phyloP scores from a whole-genome alignment of 352 stramenopile species.

The Blastocystis hominis region DNA sequence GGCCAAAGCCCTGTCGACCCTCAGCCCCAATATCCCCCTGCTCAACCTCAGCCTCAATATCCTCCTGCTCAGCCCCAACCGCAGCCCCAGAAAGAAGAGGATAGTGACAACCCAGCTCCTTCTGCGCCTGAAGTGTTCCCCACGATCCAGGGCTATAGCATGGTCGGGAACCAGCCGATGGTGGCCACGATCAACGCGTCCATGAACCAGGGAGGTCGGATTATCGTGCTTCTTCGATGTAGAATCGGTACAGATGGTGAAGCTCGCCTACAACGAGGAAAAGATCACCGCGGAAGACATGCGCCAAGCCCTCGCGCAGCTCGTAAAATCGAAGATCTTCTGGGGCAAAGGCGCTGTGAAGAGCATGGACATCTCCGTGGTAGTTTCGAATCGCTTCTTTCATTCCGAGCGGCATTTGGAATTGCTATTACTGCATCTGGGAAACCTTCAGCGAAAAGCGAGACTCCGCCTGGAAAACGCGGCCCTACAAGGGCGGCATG shows the following conservation, averaged over 20 bases:
- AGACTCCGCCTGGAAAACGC: not conserved
- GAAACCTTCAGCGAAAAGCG: slow-evolving; percentile 54
- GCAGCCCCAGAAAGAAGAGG: too few species aligned
- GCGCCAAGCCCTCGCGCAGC: not conserved
- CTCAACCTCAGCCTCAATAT: not conserved
- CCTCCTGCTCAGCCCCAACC: not conserved
- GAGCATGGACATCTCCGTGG: slow-evolving; percentile 7
- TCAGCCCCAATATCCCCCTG: not conserved
- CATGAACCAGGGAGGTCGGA: not conserved
- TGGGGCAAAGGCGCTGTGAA: slow-evolving; percentile 43
- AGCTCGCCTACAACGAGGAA: slow-evolving; percentile 2
- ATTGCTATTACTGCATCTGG: slow-evolving; percentile 27
- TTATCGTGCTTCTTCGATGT: not conserved
- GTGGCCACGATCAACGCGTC: not conserved
- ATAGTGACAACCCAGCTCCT: not conserved
- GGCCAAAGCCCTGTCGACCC: too few species aligned
- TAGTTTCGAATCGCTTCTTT: not conserved
- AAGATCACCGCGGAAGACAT: slow-evolving; percentile 39
- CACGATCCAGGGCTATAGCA: slow-evolving; percentile 6
- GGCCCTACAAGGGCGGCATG: not conserved
- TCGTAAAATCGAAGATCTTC: slow-evolving; percentile 33
- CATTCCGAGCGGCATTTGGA: not conserved
- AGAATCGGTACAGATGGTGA: slow-evolving; percentile 8
- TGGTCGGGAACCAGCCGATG: not conserved
- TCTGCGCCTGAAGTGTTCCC: not conserved